Conservation (phyloP, 805 yeast species). For the Saturnispora serradocipensis region DNA sequence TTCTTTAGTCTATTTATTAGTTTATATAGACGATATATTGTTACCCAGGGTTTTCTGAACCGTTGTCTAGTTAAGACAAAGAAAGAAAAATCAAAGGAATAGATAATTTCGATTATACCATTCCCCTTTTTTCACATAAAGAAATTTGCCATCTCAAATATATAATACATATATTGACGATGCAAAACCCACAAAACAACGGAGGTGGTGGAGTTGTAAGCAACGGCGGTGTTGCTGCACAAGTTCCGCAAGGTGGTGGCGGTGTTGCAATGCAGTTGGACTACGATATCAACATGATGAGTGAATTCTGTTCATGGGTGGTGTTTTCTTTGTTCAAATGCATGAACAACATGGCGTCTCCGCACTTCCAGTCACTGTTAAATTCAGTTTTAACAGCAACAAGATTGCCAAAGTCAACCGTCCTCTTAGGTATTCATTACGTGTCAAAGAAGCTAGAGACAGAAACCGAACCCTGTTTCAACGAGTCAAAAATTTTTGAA, state of each 20-base stretch:
- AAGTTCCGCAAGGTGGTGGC: conserved; percentile 31
- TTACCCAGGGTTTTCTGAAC: background rate
- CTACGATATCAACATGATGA: conserved; percentile 70
- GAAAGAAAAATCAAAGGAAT: background rate
- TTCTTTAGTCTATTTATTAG: conserved; percentile 8
- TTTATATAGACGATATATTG: conserved; percentile 5
- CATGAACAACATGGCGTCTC: conserved; percentile 31
- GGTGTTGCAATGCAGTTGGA: conserved; percentile 75
- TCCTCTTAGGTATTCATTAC: conserved; percentile 71
- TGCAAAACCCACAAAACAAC: background rate
- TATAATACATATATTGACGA: background rate
- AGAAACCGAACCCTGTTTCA: conserved; percentile 22
- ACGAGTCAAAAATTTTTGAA: conserved; percentile 36
- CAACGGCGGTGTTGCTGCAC: background rate
- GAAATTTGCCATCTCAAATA: background rate
- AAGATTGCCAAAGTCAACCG: conserved; percentile 74
- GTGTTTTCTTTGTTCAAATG: conserved; percentile 59
- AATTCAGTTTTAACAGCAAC: conserved; percentile 75
- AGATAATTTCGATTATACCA: background rate
- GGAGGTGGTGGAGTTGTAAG: background rate
- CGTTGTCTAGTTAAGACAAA: background rate
- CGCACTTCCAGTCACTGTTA: conserved; percentile 48
- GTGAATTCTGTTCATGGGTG: conserved; percentile 70
- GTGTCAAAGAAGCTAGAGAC: conserved; percentile 48
- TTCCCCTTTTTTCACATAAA: background rate